These are phyloP conservation scores for Raphidocelis subcapitata DNA, from an alignment of 139 green algal species.

Conservation along the genomic window DNA sequence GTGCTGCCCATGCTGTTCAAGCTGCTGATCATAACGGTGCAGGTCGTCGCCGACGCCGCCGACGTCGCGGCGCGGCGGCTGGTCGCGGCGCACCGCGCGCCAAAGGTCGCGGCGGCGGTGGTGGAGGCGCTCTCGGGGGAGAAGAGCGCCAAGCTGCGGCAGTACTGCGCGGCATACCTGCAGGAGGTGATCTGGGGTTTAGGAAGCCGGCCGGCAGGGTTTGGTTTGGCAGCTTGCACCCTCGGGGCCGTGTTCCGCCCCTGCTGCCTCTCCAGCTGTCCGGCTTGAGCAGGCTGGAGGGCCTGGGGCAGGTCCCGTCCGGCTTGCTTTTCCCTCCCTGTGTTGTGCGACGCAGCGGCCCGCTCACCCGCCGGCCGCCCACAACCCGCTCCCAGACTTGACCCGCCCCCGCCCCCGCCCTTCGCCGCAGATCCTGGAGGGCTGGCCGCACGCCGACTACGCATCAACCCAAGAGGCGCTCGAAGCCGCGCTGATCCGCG, in stretches of 20 bases:
- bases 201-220: no score
- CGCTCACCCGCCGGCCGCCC: no score
- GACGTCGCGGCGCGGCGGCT: constrained; percentile 46
- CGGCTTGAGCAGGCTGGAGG: neutral
- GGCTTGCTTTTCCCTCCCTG: no score
- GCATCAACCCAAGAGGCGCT: constrained; percentile 40
- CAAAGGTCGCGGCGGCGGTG: constrained; percentile 50
- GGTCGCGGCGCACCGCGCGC: constrained; percentile 52
- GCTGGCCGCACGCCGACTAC: constrained; percentile 41
- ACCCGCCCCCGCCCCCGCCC: no score
- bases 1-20: constrained; percentile 72
- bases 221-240: neutral
- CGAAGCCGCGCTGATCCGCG: constrained; percentile 42
- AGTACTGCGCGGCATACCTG: constrained; percentile 45
- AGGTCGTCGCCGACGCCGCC: constrained; percentile 73
- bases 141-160: constrained; percentile 60
- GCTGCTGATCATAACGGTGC: constrained; percentile 75
- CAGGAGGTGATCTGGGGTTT: no score
- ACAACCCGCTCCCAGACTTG: neutral
- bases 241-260: neutral
- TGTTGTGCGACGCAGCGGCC: no score
- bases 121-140: constrained; percentile 42
- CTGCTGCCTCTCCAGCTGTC: neutral
- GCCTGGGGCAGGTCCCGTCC: no score
- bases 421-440: constrained; percentile 40